phyloP scores from a whole-genome alignment of 163 green algal genomes.

The Botryococcus braunii region DNA sequence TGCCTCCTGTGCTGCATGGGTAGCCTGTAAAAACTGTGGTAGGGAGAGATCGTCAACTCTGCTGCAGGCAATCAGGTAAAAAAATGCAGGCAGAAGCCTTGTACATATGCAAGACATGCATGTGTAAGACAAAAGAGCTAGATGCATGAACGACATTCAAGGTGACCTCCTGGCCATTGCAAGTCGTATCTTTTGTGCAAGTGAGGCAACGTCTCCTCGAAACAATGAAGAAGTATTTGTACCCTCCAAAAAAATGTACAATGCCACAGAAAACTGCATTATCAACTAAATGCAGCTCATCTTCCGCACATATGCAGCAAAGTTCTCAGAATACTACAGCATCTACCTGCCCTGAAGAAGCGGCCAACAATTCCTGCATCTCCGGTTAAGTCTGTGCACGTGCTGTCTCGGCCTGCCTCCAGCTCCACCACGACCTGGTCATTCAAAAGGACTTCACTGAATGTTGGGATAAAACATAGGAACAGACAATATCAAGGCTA shows the following conservation, averaged over 20 bases:
- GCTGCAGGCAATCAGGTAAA: too few species aligned
- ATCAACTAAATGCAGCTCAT: neutral
- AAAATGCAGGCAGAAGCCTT: neutral
- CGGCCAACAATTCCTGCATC: constrained; percentile 13
- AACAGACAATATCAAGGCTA: too few species aligned
- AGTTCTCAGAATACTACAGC: neutral
- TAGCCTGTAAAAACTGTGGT: too few species aligned
- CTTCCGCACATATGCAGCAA: neutral
- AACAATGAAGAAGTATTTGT: neutral
- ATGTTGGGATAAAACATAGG: too few species aligned
- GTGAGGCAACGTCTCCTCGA: too few species aligned
- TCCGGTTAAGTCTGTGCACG: constrained; percentile 10
- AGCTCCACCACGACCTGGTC: constrained; percentile 14
- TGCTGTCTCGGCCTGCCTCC: constrained; percentile 2
- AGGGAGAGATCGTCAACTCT: too few species aligned
- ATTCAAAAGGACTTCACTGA: too few species aligned
- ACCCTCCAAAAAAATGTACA: neutral
- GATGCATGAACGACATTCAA: too few species aligned
- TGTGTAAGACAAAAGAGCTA: too few species aligned
- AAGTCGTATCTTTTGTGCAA: too few species aligned
- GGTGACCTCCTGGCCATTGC: too few species aligned
- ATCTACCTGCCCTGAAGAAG: neutral
- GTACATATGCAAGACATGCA: neutral
- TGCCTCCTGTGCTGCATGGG: too few species aligned
- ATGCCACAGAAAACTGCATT: neutral